phyloP scores from a whole-genome alignment of 1,139 yeast species.

The Candida sp. region DNA sequence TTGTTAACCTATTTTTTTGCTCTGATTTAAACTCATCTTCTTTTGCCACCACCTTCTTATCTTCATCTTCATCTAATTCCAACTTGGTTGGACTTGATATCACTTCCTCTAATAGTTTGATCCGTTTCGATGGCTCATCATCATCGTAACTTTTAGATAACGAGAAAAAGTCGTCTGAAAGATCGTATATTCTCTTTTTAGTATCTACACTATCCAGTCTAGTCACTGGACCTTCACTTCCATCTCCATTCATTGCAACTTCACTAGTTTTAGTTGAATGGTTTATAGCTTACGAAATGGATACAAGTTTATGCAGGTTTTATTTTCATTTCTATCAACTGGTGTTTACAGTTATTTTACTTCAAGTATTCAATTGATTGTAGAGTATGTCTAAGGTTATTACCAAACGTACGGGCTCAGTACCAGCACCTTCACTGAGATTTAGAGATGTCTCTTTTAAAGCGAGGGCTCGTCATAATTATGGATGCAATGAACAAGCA shows the following conservation, averaged over 20 bases:
- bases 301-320: neutral
- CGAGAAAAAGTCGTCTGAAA: slow-evolving; percentile 31
- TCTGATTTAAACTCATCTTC: neutral
- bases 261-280: neutral
- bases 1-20: neutral
- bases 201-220: neutral
- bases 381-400: slow-evolving; percentile 7
- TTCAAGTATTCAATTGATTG: neutral
- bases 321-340: neutral
- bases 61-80: neutral
- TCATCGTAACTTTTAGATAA: slow-evolving; percentile 9
- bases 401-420: slow-evolving; percentile 2
- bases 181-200: slow-evolving; percentile 6
- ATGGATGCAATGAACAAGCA: slow-evolving; percentile 28
- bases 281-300: neutral
- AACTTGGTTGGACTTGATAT: neutral
- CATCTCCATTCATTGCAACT: neutral
- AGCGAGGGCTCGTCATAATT: slow-evolving; percentile 22
- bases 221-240: neutral
- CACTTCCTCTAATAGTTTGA: neutral
- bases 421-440: slow-evolving; percentile 1
- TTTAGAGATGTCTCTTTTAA: slow-evolving; percentile 29
- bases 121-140: neutral
- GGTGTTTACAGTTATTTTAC: too few species aligned
- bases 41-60: neutral